These are phyloP conservation scores for Neurospora sp. DNA, from an alignment of 495 filamentous ascomycete genomes.

Conservation along the genomic window DNA sequence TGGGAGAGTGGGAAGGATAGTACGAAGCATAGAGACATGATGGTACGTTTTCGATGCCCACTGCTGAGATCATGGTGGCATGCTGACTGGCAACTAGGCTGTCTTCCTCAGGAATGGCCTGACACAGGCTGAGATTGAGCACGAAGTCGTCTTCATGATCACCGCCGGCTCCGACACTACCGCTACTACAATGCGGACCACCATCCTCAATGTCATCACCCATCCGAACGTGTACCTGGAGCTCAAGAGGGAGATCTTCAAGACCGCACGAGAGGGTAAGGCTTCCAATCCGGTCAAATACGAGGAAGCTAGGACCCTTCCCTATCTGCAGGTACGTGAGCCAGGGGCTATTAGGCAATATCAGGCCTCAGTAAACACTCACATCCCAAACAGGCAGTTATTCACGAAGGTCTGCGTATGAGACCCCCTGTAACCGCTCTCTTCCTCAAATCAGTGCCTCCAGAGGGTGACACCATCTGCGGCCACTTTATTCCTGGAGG, in stretches of 20 bases:
- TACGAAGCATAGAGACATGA: background rate
- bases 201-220: slow-evolving; percentile 43
- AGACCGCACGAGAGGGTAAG: slow-evolving; percentile 16
- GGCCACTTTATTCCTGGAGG: slow-evolving; percentile 36
- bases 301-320: slow-evolving; percentile 29
- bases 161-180: slow-evolving; percentile 56
- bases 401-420: slow-evolving; percentile 37
- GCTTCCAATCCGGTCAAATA: slow-evolving; percentile 22
- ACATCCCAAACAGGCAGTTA: slow-evolving; percentile 19
- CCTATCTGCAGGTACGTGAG: slow-evolving; percentile 24
- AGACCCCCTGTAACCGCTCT: slow-evolving; percentile 21
- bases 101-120: slow-evolving; percentile 27
- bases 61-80: background rate
- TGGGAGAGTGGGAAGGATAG: background rate
- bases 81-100: background rate
- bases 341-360: background rate
- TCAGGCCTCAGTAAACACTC: background rate
- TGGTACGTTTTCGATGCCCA: background rate
- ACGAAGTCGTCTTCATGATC: slow-evolving; percentile 35
- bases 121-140: slow-evolving; percentile 25
- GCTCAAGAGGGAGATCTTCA: slow-evolving; percentile 45
- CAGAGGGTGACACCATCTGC: slow-evolving; percentile 37
- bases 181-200: slow-evolving; percentile 44
- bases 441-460: slow-evolving; percentile 27
- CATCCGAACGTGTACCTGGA: slow-evolving; percentile 35